Evolutionary conservation across 495 filamentous ascomycete genomes (phyloP).

Genomic region (Chlorociboria aeruginascens): DNA sequence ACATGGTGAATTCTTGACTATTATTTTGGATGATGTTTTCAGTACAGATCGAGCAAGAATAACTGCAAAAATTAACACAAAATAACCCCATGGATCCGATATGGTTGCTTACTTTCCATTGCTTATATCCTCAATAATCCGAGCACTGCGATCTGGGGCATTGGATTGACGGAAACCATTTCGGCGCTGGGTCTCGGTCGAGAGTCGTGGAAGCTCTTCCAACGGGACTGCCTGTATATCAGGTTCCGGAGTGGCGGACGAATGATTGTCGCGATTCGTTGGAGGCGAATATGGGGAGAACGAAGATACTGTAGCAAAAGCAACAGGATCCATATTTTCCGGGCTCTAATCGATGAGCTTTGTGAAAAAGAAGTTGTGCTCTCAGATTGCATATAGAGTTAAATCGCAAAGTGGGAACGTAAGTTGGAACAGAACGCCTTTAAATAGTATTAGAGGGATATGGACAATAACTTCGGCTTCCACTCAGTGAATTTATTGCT

Average conservation of each 20-base stretch:
- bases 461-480: too few species aligned
- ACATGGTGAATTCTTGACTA: slow-evolving; percentile 4
- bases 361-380: too few species aligned
- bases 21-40: neutral
- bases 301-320: too few species aligned
- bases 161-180: slow-evolving; percentile 1
- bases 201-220: neutral
- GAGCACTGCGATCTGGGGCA: neutral
- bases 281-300: too few species aligned
- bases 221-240: neutral
- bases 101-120: slow-evolving; percentile 6
- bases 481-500: too few species aligned
- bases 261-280: too few species aligned
- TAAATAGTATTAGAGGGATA: too few species aligned
- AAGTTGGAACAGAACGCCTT: too few species aligned
- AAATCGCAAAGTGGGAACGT: too few species aligned
- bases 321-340: too few species aligned
- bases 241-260: neutral
- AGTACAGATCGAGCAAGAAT: slow-evolving; percentile 5
- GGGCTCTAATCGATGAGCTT: too few species aligned
- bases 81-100: neutral
- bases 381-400: too few species aligned
- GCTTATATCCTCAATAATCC: slow-evolving; percentile 5
- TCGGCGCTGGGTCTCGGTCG: neutral
- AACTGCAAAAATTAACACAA: slow-evolving; percentile 1